phyloP scores from a whole-genome alignment of 805 yeast species.

The Candida maesae region DNA sequence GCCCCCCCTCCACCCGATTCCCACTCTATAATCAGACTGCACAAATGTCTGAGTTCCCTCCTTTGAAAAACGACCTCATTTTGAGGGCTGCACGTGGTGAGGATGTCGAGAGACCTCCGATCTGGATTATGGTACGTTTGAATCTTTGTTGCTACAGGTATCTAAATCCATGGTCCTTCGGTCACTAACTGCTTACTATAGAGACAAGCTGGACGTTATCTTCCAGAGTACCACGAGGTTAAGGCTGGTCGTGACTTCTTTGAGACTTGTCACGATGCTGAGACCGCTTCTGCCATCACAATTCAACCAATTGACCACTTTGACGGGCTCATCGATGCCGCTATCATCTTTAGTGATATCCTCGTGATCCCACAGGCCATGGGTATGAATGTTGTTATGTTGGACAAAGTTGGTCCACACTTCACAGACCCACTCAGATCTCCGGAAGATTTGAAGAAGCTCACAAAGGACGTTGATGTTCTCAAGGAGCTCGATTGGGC shows the following conservation, averaged over 20 bases:
- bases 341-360: conserved; percentile 93
- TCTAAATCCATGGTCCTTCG: no score
- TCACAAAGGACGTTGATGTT: conserved; percentile 66
- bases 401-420: conserved; percentile 92
- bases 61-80: conserved; percentile 83
- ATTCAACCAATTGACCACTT: conserved; percentile 93
- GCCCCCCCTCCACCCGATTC: no score
- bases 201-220: conserved; percentile 94
- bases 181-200: conserved; percentile 22
- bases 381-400: conserved; percentile 93
- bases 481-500: conserved; percentile 87
- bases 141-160: no score
- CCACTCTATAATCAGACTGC: no score
- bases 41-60: conserved; percentile 53
- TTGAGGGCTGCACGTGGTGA: conserved; percentile 90
- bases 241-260: conserved; percentile 86
- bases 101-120: conserved; percentile 92
- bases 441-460: conserved; percentile 60
- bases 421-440: conserved; percentile 83
- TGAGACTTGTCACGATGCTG: conserved; percentile 93
- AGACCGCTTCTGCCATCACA: conserved; percentile 88
- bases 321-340: conserved; percentile 90
- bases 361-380: conserved; percentile 96
- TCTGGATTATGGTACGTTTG: conserved; percentile 82
- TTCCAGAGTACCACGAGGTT: conserved; percentile 86